Percentiles rank a stretch among this genome's conserved stretches.
phyloP scores from a whole-genome alignment of 2,329 filamentous ascomycete genomes.

The Aspergillaceae sp. region DNA sequence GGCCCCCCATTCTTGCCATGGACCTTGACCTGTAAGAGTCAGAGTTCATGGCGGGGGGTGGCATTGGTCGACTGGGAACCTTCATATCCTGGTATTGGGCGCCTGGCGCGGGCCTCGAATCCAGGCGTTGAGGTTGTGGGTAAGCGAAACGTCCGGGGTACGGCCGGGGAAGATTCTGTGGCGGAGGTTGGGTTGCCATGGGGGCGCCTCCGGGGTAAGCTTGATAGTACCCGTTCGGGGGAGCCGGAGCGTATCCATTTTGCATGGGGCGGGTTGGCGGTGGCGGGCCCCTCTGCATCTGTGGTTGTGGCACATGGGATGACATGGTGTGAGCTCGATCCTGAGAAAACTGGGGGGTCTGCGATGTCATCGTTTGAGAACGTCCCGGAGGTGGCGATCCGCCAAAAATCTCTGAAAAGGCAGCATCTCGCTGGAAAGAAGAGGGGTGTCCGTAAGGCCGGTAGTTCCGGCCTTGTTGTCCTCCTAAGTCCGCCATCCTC shows the following conservation, averaged over 20 bases:
- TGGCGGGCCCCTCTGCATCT: conserved; percentile 35
- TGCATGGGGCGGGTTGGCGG: conserved; percentile 37
- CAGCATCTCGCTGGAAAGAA: conserved; percentile 72
- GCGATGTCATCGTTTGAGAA: conserved; percentile 90
- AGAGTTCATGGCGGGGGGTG: conserved; percentile 66
- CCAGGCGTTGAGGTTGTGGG: conserved; percentile 61
- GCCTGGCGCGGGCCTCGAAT: conserved; percentile 48
- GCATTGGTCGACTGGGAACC: conserved; percentile 48
- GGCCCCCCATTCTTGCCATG: conserved; percentile 67
- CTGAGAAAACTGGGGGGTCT: conserved; percentile 52
- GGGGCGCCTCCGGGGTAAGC: conserved; percentile 27
- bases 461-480: conserved; percentile 54
- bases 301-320: conserved; percentile 41
- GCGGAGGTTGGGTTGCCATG: conserved; percentile 41
- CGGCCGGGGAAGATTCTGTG: conserved; percentile 53
- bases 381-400: conserved; percentile 75
- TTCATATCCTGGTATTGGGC: conserved; percentile 52
- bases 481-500: conserved; percentile 55
- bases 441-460: conserved; percentile 48
- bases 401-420: conserved; percentile 94
- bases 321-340: conserved; percentile 76
- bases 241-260: conserved; percentile 35
- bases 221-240: conserved; percentile 35
- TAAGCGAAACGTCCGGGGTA: conserved; percentile 61
- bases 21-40: conserved; percentile 91